Evolutionary conservation across 2,329 filamentous ascomycete species (phyloP), one percentile per base, ranked within the genome.

Genomic region (Chaetomium sp.): DNA sequence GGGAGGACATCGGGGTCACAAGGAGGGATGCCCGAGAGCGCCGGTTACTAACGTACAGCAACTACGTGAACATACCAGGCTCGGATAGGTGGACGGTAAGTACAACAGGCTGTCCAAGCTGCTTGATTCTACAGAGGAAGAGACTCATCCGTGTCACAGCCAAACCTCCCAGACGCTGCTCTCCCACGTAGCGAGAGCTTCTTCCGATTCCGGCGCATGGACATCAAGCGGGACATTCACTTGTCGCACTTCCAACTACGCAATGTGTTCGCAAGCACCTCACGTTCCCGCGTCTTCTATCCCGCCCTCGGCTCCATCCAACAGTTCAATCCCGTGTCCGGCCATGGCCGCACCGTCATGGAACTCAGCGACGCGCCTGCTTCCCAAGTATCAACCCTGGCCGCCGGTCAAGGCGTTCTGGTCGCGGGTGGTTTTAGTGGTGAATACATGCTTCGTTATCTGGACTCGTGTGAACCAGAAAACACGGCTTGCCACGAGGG

Each of bases 181-280:
- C 72, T 83, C 5, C 77, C 77, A 0, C 74, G 76, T 13, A 74
- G 70, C 0, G 79, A 82, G 21, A 83, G 76, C 68, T 88, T 83
- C 72, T 88, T 88, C 71, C 80, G 81, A 58, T 90, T 88, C 71
- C 80, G 79, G 49, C 80, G 78, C 47, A 87, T 87, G 80, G 79
- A 84, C 66, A 78, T 88, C 50, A 79, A 81, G 54, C 78, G 78
- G 23, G 78, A 86, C 58, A 78, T 86, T 27, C 78, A 81, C 66
- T 74, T 89, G 21, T 78, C 85, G n/a, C 87, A 90, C 74, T 90
- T 89, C 66, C 87, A 90, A 72, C 78, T 90, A 13, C 84, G 87
- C 51, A 88, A 87, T 70, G 78, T 88, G 19, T 75, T 90, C 23
- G 85, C 84, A 2, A 83, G 82, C 70, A 79, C 83, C 5, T 85